Conservation (phyloP, 176 grass and related monocot genomes). For the Zoysia pacifica region DNA sequence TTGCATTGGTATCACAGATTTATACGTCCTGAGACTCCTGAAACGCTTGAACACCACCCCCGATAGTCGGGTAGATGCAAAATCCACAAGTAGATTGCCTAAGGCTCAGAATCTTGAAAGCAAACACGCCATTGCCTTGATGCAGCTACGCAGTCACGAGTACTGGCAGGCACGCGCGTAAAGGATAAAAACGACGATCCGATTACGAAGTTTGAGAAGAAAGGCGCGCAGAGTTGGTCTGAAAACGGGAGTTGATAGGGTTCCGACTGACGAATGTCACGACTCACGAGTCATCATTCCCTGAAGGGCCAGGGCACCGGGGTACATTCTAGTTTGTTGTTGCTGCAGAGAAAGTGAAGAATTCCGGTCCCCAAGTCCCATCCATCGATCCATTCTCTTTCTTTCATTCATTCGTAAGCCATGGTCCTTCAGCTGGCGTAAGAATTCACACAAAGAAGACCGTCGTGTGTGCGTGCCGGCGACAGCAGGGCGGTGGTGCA, state of each 20-base stretch:
- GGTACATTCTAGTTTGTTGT: background rate
- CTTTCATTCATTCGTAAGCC: slow-evolving; percentile 3
- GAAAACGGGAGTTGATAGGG: background rate
- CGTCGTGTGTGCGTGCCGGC: background rate
- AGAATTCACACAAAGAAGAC: background rate
- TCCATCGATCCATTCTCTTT: background rate
- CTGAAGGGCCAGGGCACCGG: background rate
- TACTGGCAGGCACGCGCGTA: background rate
- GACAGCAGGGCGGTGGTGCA: background rate
- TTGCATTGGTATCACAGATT: background rate
- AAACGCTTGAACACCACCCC: background rate
- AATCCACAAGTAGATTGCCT: background rate
- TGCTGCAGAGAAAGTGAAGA: slow-evolving; percentile 1
- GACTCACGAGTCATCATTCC: background rate
- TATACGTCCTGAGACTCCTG: background rate
- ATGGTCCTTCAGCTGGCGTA: background rate
- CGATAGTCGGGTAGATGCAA: background rate
- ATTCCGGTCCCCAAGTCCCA: background rate
- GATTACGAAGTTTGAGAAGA: background rate
- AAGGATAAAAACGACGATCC: slow-evolving; percentile 6
- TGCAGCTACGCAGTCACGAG: background rate
- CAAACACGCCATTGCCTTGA: background rate
- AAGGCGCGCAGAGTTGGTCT: slow-evolving; percentile 1
- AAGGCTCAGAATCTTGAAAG: background rate
- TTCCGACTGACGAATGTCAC: background rate